These are phyloP conservation scores for Pseudopyrenochaeta lycopersici DNA, from an alignment of 2,329 filamentous ascomycete species.

Conservation along the genomic window DNA sequence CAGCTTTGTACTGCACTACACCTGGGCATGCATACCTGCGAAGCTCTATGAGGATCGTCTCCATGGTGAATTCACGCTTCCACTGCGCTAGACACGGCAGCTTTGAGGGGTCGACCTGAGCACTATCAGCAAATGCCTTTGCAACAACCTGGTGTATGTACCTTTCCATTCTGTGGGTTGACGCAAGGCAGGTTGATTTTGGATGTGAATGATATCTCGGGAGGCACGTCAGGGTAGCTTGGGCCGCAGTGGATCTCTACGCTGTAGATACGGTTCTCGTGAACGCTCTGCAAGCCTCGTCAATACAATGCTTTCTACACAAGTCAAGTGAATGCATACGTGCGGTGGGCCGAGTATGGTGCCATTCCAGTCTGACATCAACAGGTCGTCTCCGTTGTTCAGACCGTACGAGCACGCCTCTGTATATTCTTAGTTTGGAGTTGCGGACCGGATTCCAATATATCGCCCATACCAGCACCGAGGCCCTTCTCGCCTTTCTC, in stretches of 20 bases:
- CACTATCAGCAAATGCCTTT: slow-evolving; percentile 9
- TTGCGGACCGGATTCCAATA: background rate
- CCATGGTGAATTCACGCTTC: slow-evolving; percentile 94
- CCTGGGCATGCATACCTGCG: slow-evolving; percentile 67
- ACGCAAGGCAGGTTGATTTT: slow-evolving; percentile 98
- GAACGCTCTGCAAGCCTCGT: slow-evolving; percentile 72
- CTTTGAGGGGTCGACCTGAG: slow-evolving; percentile 80
- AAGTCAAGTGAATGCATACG: slow-evolving; percentile 64
- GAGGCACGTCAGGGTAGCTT: slow-evolving; percentile 88
- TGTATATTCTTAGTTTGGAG: slow-evolving; percentile 47
- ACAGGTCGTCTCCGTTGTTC: slow-evolving; percentile 89
- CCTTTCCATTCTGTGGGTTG: slow-evolving; percentile 78
- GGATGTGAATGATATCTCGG: slow-evolving; percentile 89
- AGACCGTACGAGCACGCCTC: slow-evolving; percentile 98
- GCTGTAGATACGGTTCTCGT: slow-evolving; percentile 99
- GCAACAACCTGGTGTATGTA: slow-evolving; percentile 43
- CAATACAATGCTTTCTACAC: slow-evolving; percentile 2
- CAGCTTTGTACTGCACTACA: slow-evolving; percentile 6
- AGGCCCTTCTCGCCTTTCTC: slow-evolving; percentile 99
- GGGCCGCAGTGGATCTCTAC: slow-evolving; percentile 95
- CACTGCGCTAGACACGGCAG: slow-evolving; percentile 87
- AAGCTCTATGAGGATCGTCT: slow-evolving; percentile 88
- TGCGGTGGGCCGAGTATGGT: slow-evolving; percentile 97
- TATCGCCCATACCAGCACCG: slow-evolving; percentile 73
- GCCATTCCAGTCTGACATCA: slow-evolving; percentile 99